Conservation (phyloP, 768 basidiomycete species). For the Mrakia frigida region DNA sequence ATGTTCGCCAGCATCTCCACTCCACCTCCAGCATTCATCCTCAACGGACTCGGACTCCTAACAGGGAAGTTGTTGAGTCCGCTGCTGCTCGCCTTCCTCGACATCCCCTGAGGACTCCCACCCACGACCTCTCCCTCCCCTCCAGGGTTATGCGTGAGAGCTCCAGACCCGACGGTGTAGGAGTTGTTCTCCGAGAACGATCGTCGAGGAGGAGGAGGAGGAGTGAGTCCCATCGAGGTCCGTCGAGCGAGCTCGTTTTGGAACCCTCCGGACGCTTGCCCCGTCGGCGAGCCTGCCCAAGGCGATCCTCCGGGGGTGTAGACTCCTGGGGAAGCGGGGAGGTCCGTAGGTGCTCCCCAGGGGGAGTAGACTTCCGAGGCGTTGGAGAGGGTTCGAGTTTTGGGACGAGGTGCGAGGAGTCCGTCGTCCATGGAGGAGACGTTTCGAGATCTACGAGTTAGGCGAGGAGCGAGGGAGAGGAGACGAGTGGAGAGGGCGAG, state of each 20-base stretch:
- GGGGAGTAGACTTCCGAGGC: not conserved
- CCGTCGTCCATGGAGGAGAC: not conserved
- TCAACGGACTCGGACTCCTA: conserved; percentile 7
- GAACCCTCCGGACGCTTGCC: not conserved
- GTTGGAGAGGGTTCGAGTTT: not conserved
- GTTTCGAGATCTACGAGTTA: not conserved
- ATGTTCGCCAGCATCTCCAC: not conserved
- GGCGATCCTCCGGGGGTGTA: not conserved
- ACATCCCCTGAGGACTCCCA: not conserved
- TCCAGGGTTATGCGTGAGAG: not conserved
- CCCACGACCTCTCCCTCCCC: not conserved
- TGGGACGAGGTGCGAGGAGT: not conserved
- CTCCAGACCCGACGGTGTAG: not conserved
- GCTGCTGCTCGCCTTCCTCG: not conserved
- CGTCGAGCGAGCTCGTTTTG: not conserved
- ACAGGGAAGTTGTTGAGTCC: not conserved
- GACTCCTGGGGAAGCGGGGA: not conserved
- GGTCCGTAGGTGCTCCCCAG: not conserved
- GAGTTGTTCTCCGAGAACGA: not conserved
- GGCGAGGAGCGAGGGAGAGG: not conserved
- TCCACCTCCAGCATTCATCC: not conserved
- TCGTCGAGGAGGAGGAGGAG: not conserved
- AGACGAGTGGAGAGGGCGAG: not conserved
- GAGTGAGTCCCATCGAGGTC: not conserved
- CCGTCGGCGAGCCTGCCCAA: not conserved